A percentile compares a stretch with the other conserved stretches of the same genome.
Evolutionary conservation across 371 early-diverging fungal genomes (phyloP).

Genomic region (Fennellomyces sp.): DNA sequence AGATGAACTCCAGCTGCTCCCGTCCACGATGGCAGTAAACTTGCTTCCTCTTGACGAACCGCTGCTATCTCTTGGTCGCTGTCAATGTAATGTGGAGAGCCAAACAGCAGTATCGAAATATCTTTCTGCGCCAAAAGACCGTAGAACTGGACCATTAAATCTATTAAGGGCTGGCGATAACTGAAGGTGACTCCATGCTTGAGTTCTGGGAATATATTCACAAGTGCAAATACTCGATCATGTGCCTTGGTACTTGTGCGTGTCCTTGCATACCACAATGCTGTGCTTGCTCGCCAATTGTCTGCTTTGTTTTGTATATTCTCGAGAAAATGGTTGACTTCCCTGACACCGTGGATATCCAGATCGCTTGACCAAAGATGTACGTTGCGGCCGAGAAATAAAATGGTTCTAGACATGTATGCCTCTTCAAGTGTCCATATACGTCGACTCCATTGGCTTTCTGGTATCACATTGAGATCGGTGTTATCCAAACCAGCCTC

Average conservation of each 20-base stretch:
- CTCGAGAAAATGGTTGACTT: background rate
- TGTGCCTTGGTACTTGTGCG: background rate
- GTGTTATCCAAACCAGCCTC: background rate
- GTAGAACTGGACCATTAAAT: background rate
- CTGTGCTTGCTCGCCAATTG: background rate
- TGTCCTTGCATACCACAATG: background rate
- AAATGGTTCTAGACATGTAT: background rate
- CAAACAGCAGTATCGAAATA: background rate
- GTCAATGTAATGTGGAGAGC: too few species aligned
- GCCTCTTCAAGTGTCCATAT: background rate
- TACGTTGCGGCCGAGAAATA: background rate
- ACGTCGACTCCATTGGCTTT: background rate
- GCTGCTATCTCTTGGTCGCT: too few species aligned
- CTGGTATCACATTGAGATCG: too few species aligned
- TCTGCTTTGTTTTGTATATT: too few species aligned
- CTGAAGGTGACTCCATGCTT: background rate
- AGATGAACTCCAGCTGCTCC: too few species aligned
- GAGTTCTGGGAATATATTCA: background rate
- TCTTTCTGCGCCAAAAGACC: background rate
- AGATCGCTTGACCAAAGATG: background rate
- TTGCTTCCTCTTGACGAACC: too few species aligned
- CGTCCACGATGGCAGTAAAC: too few species aligned
- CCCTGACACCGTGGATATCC: background rate
- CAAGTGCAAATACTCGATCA: background rate
- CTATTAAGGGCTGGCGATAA: background rate